Evolutionary conservation across 2,329 filamentous ascomycete genomes (phyloP).

Genomic region (Apiospora aurea): DNA sequence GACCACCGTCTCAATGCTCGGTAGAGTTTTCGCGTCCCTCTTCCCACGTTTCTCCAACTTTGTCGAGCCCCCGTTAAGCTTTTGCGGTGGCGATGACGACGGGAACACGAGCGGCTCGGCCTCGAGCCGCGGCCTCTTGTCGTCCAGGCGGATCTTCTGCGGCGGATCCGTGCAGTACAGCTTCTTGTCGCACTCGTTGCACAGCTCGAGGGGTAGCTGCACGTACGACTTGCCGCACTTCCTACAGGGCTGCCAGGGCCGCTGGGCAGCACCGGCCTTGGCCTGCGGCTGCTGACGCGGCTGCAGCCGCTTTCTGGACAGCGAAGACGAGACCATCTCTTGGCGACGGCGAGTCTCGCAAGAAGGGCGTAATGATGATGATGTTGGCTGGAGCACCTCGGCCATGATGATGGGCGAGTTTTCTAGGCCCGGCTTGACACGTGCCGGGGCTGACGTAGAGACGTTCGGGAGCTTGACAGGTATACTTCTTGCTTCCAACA

Average conservation of each 20-base stretch:
- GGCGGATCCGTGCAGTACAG: background rate
- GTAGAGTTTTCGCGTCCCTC: background rate
- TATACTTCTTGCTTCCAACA: background rate
- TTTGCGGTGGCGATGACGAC: background rate
- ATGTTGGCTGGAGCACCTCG: background rate
- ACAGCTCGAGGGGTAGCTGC: slow-evolving; percentile 11
- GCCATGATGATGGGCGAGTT: background rate
- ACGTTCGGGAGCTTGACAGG: background rate
- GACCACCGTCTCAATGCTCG: background rate
- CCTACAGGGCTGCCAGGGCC: slow-evolving; percentile 22
- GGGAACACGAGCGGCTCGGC: slow-evolving; percentile 7
- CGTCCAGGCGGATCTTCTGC: slow-evolving; percentile 14
- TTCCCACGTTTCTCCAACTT: background rate
- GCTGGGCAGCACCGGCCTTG: background rate
- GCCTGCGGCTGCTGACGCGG: background rate
- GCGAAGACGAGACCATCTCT: background rate
- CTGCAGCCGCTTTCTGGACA: slow-evolving; percentile 1
- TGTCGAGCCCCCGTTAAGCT: background rate
- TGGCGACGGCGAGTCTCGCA: background rate
- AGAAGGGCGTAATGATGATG: background rate
- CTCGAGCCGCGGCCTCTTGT: slow-evolving; percentile 14
- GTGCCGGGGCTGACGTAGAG: slow-evolving; percentile 7
- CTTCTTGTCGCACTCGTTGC: slow-evolving; percentile 19
- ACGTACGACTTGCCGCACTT: slow-evolving; percentile 22
- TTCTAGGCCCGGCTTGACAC: background rate